Conservation (phyloP, 768 basidiomycete genomes). For the Phanerochaete carnosa region DNA sequence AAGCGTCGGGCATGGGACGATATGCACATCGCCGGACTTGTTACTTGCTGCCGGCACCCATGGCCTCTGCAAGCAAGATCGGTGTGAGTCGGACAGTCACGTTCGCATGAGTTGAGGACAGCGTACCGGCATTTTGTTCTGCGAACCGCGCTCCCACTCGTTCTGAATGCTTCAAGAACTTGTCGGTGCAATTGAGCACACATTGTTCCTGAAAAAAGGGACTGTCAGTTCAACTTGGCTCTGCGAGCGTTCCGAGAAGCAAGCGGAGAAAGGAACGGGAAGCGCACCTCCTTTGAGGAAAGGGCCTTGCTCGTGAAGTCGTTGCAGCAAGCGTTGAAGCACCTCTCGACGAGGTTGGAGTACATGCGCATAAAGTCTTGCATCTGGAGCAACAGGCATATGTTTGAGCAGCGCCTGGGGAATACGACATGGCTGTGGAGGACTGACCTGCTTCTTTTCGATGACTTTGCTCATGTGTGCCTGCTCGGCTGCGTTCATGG, state of each 20-base stretch:
- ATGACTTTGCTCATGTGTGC: constrained; percentile 94
- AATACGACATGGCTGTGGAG: neutral
- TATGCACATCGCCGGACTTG: neutral
- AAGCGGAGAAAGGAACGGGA: neutral
- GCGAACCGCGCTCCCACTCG: constrained; percentile 90
- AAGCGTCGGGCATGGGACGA: constrained; percentile 1
- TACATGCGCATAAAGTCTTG: constrained; percentile 97
- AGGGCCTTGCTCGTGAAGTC: constrained; percentile 96
- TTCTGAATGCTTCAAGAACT: constrained; percentile 96
- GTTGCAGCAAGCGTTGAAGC: constrained; percentile 92
- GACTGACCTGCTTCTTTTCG: constrained; percentile 89
- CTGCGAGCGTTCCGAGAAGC: constrained; percentile 6
- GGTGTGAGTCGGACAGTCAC: neutral
- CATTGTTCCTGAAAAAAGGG: constrained; percentile 74
- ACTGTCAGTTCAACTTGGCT: neutral
- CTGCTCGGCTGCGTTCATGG: constrained; percentile 87
- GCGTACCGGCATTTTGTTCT: constrained; percentile 86
- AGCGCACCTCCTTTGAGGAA: constrained; percentile 82
- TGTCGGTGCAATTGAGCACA: constrained; percentile 92
- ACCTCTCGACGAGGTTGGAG: constrained; percentile 90
- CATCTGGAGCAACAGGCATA: constrained; percentile 57
- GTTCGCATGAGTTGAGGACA: constrained; percentile 2
- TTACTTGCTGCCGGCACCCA: constrained; percentile 29
- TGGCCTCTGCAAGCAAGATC: constrained; percentile 30
- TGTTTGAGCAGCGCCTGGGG: constrained; percentile 3